Percentiles rank a stretch among this genome's conserved stretches.
Conservation (phyloP, 176 grass and related monocot genomes). For the Zoysia japonica region DNA sequence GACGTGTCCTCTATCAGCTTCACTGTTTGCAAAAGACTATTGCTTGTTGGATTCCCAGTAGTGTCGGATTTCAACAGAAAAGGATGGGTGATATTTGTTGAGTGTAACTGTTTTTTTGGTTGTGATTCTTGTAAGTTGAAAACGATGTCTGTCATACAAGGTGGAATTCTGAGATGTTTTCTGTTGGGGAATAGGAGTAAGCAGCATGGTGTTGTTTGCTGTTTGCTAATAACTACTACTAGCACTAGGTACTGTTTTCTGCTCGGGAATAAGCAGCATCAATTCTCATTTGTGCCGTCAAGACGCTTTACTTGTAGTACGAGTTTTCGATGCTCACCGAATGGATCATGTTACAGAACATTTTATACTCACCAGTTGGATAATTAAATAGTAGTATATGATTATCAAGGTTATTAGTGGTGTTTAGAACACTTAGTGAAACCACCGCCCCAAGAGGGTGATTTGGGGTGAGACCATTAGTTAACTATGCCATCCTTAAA, state of each 20-base stretch:
- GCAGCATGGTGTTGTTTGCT: neutral
- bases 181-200: conserved; percentile 32
- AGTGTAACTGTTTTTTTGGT: conserved; percentile 26
- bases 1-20: conserved; percentile 25
- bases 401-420: too few species aligned
- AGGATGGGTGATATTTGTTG: conserved; percentile 34
- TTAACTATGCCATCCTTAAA: too few species aligned
- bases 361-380: neutral
- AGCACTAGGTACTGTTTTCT: neutral
- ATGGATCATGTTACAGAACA: neutral
- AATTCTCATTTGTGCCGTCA: neutral
- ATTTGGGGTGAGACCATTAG: too few species aligned
- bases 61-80: conserved; percentile 39
- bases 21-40: conserved; percentile 35
- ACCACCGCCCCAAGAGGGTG: too few species aligned
- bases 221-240: neutral
- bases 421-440: too few species aligned
- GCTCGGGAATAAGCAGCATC: conserved; percentile 13
- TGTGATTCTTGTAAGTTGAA: conserved; percentile 41
- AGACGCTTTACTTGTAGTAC: neutral
- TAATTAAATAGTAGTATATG: too few species aligned
- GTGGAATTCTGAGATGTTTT: conserved; percentile 10
- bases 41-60: conserved; percentile 33
- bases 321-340: neutral
- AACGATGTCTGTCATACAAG: conserved; percentile 23